Percentiles rank a stretch among this genome's conserved stretches.
phyloP scores from a whole-genome alignment of 1,139 yeast species.

The Taphrina pruni region DNA sequence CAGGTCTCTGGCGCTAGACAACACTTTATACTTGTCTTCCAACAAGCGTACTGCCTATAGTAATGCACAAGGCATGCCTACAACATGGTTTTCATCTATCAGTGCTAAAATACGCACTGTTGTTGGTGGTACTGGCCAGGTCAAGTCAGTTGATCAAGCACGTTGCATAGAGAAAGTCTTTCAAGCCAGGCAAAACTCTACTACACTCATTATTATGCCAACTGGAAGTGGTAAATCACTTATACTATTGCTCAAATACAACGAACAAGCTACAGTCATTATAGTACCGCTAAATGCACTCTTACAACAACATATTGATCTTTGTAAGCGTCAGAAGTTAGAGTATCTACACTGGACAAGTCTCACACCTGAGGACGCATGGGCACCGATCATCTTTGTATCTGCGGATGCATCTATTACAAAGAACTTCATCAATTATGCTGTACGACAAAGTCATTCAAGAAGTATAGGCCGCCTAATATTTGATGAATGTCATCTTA shows the following conservation, averaged over 20 bases:
- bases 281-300: background rate
- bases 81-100: background rate
- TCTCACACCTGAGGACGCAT: background rate
- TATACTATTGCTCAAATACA: background rate
- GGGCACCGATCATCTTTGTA: background rate
- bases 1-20: background rate
- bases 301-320: background rate
- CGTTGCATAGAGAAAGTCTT: background rate
- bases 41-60: background rate
- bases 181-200: background rate
- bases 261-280: background rate
- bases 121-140: background rate
- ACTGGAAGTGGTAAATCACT: conserved; percentile 4
- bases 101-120: background rate
- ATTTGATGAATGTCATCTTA: background rate
- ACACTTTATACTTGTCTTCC: no score
- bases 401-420: background rate
- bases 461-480: background rate
- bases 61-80: background rate
- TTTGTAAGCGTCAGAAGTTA: background rate
- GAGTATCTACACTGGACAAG: background rate
- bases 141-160: conserved; percentile 6
- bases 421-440: background rate
- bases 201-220: conserved; percentile 4
- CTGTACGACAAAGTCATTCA: background rate